Evolutionary conservation across 176 grass and related monocot genomes (phyloP), one percentile per base, ranked within the genome.

Genomic region (Elymus sibiricus): DNA sequence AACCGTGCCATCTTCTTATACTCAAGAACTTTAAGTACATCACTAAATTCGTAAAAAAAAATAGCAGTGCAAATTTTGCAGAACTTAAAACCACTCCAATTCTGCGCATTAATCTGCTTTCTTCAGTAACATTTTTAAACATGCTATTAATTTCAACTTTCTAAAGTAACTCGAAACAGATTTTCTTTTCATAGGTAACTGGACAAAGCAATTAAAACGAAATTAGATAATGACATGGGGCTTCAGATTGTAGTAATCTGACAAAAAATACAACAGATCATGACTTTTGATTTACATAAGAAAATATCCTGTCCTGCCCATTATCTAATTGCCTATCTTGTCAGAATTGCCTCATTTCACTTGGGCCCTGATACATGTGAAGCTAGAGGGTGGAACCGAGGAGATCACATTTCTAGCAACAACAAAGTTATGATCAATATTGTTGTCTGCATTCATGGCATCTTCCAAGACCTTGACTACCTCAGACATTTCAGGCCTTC

Each of bases 401-500:
- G 12, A 58, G 38, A 55, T 27, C 21, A 12, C 22, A 67, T 44
- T 82, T 44, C 38, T 39, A 69, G 32, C n/a, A 28, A 35, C n/a
- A 1, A 93, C 43, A 13, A 90, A 85, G 5, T 58, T 66, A 80
- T 82, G 77, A 24, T 76, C 82, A 39, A 90, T 49, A 2, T 42
- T 53, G 17, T 35, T 88, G 59, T 93, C 67, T 25, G 38, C 60
- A 1, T 16, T 37, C 56, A 74, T 79, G 62, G 26, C 11, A 11
- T 86, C 88, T 88, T 93, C 82, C 44, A 93, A 64, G 3, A 88
- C 82, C 70, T 93, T 86, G 9, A 93, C 49, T 0, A 93, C 91
- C 31, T 77, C 79, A 1, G 88, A 86, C 91, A 93, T 93, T 60
- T 63, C 65, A 83, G 91, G 88, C 59, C 88, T 90, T 76, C 47